Base-by-base conservation (phyloP, 2,329 filamentous ascomycete species). In the Hymenoscyphus repandus region DNA sequence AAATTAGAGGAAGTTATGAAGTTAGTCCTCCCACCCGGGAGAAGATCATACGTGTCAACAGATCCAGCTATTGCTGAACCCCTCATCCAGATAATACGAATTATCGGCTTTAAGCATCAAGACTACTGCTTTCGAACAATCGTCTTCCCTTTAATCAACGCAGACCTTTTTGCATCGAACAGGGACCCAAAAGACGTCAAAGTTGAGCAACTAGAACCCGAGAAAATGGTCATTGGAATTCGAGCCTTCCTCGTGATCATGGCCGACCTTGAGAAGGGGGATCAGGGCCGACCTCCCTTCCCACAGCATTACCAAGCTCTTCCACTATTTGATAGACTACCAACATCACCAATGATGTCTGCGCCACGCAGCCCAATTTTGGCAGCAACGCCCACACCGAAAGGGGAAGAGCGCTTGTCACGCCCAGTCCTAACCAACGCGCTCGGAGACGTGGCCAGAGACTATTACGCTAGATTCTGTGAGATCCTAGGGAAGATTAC, bases 171-270 rank as follows among this genome's bases (percentile, higher is more conserved):
- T 65, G 76, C 80, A 27, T 81, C 83, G 15, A 76, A 75, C 1
- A 61, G 58, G 49, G 74, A 88, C 57, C 78, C 67, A 30, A 90
- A 83, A 64, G 54, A 53, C 18, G 47, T 53, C 33, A 90, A 82
- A 62, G 87, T 96, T 27, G 93, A 97, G 64, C 89, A 95, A 64
- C 78, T 99, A 55, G 93, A 99, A 55, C 93, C 95, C 0, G 95
- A 99, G 65, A 86, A 89, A 62, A 95, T 96, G 72, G 92, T 97
- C n/a, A 88, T 99, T 60, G 93, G 91, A 2, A 99, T 99, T 56
- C 82, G 90, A 56, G 88, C 93, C 2, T 99, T 97, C 66, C 76
- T 99, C 27, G 88, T 87, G 31, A 90, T 97, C 59, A 92, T 99
- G 82, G 80, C 87, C 0, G 93, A 99, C 66, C 74, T 97, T 22